Base-by-base conservation (phyloP, 225 moss, liverwort and hornwort species). In the Straminergon stramineum region DNA sequence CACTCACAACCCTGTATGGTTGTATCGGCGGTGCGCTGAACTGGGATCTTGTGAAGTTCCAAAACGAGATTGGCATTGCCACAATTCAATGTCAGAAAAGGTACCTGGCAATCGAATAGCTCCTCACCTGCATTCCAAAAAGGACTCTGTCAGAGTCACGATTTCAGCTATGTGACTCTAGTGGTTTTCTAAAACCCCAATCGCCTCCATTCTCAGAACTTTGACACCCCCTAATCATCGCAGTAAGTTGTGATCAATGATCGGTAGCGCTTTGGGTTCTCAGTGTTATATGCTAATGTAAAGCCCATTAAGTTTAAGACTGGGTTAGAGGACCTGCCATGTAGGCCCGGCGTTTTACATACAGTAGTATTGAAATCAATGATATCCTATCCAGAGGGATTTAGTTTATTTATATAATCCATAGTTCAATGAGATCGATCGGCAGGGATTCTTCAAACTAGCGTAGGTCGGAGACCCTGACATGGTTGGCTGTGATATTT, bases 21-120 rank as follows among this genome's bases (percentile, higher is more conserved):
- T 66, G 94, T 45, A 94, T 97, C 31, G 96, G 97, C 52, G 96
- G 96, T 88, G 95, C 95, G 23, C 77, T 97, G 75, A 89, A 84
- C 67, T 92, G 95, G 89, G 95, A 95, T 60, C 90, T 94, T 70
- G 89, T 95, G 64, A 89, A 90, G 41, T 95, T 95, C 58, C 90
- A 92, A 69, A 88, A 93, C 61, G 91, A 91, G 20, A 93, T 71
- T 68, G 51, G 70, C 73, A 85, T 91, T 45, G 95, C 92, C 76
- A 90, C 93, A 53, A 93, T 94, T 82, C 90, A 91, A 77, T 97
- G 94, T 89, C 94, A 89, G 81, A 90, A 92, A 79, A 94, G 96
- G 95, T 96, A 87, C 51, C 20, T 65, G 13, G 43, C 63, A 20
- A 41, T 39, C 6, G 27, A 60, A 27, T 18, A 76, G 48, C 35